Evolutionary conservation across 371 early-diverging fungal species (phyloP).

Genomic region (Mycotypha africana): DNA sequence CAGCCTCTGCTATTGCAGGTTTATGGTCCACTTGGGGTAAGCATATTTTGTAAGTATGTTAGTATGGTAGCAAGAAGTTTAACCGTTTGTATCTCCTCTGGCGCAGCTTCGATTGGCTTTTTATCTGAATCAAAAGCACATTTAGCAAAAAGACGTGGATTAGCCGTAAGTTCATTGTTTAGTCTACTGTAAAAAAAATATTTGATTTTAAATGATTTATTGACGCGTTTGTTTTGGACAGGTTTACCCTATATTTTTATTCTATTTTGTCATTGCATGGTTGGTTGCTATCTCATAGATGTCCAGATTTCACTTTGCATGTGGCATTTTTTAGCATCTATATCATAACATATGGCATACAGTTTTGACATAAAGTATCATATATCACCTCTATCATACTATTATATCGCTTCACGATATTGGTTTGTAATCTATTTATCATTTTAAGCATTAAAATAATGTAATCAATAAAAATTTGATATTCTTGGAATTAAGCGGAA

Average conservation of each 20-base stretch:
- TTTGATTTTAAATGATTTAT: neutral
- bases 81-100: too few relatives aligned
- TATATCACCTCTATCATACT: too few relatives aligned
- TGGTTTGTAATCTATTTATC: too few relatives aligned
- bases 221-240: neutral
- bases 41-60: neutral
- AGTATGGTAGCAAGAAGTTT: neutral
- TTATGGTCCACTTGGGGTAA: constrained; percentile 80
- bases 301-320: too few relatives aligned
- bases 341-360: too few relatives aligned
- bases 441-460: too few relatives aligned
- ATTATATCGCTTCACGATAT: too few relatives aligned
- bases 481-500: too few relatives aligned
- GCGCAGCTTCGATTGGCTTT: constrained; percentile 81
- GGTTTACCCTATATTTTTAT: constrained; percentile 85
- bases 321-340: too few relatives aligned
- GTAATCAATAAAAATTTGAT: too few relatives aligned
- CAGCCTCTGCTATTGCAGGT: constrained; percentile 65
- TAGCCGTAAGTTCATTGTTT: constrained; percentile 58
- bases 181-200: too few relatives aligned
- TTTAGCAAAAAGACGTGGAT: constrained; percentile 72
- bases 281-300: constrained; percentile 69
- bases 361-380: too few relatives aligned
- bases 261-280: constrained; percentile 92
- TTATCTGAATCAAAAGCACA: constrained; percentile 65